Evolutionary conservation across 768 basidiomycete species (phyloP), one percentile per base, ranked within the genome.

Genomic region (Phaeotremella fagi): DNA sequence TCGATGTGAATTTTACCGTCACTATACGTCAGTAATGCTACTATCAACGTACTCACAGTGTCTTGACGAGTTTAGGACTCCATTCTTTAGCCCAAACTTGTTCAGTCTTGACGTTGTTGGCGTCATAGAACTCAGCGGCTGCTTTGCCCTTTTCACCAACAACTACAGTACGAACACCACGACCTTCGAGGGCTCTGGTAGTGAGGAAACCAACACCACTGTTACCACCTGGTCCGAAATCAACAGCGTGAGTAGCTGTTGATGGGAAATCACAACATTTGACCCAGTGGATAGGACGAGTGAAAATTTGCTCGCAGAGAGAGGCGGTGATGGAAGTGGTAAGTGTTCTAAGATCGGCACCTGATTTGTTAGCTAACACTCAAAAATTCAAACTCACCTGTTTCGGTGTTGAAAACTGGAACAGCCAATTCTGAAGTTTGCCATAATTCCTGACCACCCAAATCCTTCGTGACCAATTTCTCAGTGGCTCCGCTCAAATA

Each of bases 141-240:
- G 88, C 88, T 68, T 86, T 89, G 48, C 85, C 86, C 70, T 85
- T 87, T 73, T 94, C 89, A n/a, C 92, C 90, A 18, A 85, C 81
- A 60, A 94, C 83, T 59, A 98, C 81, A 45, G 92, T 84, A 43
- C 90, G 85, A 26, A 99, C 83, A 49, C 95, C 95, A 25, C 89
- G 85, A 14, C 95, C 95, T 64, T 95, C 90, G 41, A 92, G 79
- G 75, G 91, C 92, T 64, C 86, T 83, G 3, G 86, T 84, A 37
- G 91, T 92, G 51, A 97, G 80, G 48, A 86, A 84, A 36, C 94
- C 94, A 60, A 97, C 92, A 12, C 95, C 94, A 67, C 86, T 89
- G 50, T 88, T 70, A 14, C 94, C 92, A 56, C 95, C 94, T 1
- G 95, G 90, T 48, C 95, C 95, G 65, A 99, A 98, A 75, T 99